A percentile compares a stretch with the other conserved stretches of the same genome.
phyloP scores from a whole-genome alignment of 2,329 filamentous ascomycete species.

The Trichophaea hybrida region DNA sequence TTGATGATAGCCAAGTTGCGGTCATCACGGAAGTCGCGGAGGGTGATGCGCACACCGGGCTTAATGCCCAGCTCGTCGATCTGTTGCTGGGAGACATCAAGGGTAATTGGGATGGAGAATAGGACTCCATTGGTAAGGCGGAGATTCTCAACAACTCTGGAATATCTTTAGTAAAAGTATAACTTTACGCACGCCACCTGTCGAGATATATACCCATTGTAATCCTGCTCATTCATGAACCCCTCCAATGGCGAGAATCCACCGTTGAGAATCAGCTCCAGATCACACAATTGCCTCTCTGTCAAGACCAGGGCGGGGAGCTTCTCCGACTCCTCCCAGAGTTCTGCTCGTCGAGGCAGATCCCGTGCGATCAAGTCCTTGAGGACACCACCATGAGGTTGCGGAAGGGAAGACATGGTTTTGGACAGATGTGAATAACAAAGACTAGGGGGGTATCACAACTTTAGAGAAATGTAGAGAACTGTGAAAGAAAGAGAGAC shows the following conservation, averaged over 20 bases:
- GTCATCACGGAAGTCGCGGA: slow-evolving; percentile 93
- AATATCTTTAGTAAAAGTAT: background rate
- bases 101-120: slow-evolving; percentile 92
- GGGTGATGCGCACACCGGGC: slow-evolving; percentile 65
- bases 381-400: slow-evolving; percentile 77
- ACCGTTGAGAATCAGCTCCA: slow-evolving; percentile 92
- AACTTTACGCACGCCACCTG: background rate
- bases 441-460: background rate
- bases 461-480: background rate
- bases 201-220: slow-evolving; percentile 56
- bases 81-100: slow-evolving; percentile 63
- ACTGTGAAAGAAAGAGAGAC: background rate
- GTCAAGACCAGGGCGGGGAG: slow-evolving; percentile 72
- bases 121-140: slow-evolving; percentile 78
- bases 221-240: slow-evolving; percentile 96
- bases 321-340: slow-evolving; percentile 68
- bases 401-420: slow-evolving; percentile 36
- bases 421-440: background rate
- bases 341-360: slow-evolving; percentile 63
- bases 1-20: slow-evolving; percentile 90
- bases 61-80: slow-evolving; percentile 65
- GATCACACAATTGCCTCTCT: slow-evolving; percentile 92
- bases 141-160: slow-evolving; percentile 73
- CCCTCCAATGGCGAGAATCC: slow-evolving; percentile 96
- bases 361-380: slow-evolving; percentile 97